phyloP scores from a whole-genome alignment of 495 filamentous ascomycete species.

The Daldinia caldariorum region DNA sequence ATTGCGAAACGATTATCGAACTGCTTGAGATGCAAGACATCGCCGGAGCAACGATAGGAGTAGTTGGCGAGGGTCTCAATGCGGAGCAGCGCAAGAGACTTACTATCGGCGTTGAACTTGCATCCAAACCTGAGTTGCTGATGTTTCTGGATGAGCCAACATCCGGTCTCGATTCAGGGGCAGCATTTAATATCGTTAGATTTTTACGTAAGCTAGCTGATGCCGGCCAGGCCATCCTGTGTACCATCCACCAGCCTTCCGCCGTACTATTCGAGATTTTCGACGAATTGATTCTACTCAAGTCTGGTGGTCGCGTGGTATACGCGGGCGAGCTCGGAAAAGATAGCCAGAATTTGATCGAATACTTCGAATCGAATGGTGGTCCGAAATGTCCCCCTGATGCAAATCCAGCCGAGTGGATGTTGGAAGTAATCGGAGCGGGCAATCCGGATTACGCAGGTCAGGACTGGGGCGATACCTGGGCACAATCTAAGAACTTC shows the following conservation, averaged over 20 bases:
- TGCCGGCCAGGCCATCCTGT: slow-evolving; percentile 73
- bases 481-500: slow-evolving; percentile 75
- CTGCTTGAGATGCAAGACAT: slow-evolving; percentile 79
- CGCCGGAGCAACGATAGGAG: slow-evolving; percentile 77
- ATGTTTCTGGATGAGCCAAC: slow-evolving; percentile 83
- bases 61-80: slow-evolving; percentile 79
- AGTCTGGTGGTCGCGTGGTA: slow-evolving; percentile 71
- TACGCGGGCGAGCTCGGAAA: slow-evolving; percentile 71
- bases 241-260: slow-evolving; percentile 82
- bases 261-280: slow-evolving; percentile 76
- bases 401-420: slow-evolving; percentile 83
- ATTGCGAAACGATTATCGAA: slow-evolving; percentile 81
- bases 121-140: slow-evolving; percentile 75
- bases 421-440: slow-evolving; percentile 78
- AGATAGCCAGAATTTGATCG: slow-evolving; percentile 50
- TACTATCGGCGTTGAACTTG: slow-evolving; percentile 82
- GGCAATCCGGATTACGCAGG: slow-evolving; percentile 60
- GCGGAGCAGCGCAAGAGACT: slow-evolving; percentile 81
- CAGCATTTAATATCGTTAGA: slow-evolving; percentile 71
- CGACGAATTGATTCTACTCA: slow-evolving; percentile 73
- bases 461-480: slow-evolving; percentile 78
- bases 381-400: slow-evolving; percentile 68
- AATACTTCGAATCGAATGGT: slow-evolving; percentile 70
- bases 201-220: slow-evolving; percentile 73
- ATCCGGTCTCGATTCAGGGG: slow-evolving; percentile 71